Evolutionary conservation across 495 filamentous ascomycete genomes (phyloP), one percentile per base, ranked within the genome.

Genomic region (Trichoderma parareesei): DNA sequence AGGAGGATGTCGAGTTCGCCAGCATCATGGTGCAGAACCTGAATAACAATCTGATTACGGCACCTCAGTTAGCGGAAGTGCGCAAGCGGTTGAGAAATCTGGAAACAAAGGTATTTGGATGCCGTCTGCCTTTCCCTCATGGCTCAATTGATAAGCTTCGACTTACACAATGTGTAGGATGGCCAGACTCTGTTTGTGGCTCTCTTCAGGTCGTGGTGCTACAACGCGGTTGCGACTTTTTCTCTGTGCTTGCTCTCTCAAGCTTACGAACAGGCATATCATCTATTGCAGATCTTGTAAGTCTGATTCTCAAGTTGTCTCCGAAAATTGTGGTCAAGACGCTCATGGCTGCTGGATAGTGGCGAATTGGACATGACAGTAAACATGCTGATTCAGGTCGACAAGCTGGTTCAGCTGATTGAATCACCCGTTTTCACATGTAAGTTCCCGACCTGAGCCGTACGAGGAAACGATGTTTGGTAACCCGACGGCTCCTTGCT

Each of bases 21-120:
- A 97, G 93, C 68, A 99, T 98, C 69, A 99, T 99, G 95, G 92
- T 99, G 37, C 95, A 98, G 71, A 97, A 98, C 73, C 81, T 99
- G 55, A 99, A 99, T 76, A 99, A 99, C 71, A 99, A 98, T 68
- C 83, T 99, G 20, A 98, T 98, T 68, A 99, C 95, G 11, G 95
- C 95, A 0, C 95, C 95, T 0, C 92, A 99, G 71, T 81, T 99
- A 41, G 86, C 91, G 0, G 95, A 97, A 62, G 79, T 99, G 55
- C 84, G 95, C 57, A 97, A 96, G 73, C 82, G 94, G 20, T 80
- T 99, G 60, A 83, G 93, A 38, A 98, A 94, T 71, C 80, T 97
- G 11, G 94, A 98, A 72, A 90, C 90, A 0, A 90, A 86, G 75
- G 90, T 91, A 76, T 48, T 67, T 38, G 55, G 33, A 9, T 13